These are phyloP conservation scores for Saccharomycopsis babjevae DNA, from an alignment of 805 yeast genomes.

Conservation along the genomic window DNA sequence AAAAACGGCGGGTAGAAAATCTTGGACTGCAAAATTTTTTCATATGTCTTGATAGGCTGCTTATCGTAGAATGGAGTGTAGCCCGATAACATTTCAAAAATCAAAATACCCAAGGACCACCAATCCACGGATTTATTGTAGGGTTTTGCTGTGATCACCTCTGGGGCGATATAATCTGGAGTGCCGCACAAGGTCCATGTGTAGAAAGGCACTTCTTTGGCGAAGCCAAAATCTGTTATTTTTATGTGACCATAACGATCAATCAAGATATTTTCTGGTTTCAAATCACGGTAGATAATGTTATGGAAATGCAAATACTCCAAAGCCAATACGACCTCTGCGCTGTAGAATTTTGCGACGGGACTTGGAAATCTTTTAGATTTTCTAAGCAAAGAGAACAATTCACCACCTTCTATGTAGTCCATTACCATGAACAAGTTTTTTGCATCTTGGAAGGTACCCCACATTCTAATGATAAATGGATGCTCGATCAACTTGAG, in stretches of 20 bases:
- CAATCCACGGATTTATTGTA: slow-evolving; percentile 93
- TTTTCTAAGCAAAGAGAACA: slow-evolving; percentile 74
- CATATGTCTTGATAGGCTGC: slow-evolving; percentile 90
- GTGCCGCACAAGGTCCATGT: slow-evolving; percentile 94
- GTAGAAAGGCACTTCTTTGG: slow-evolving; percentile 84
- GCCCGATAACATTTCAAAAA: slow-evolving; percentile 91
- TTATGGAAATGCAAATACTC: slow-evolving; percentile 81
- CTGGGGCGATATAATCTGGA: slow-evolving; percentile 95
- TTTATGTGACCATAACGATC: slow-evolving; percentile 88
- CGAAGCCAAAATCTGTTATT: slow-evolving; percentile 90
- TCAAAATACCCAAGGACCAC: slow-evolving; percentile 93
- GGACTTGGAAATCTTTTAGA: slow-evolving; percentile 91
- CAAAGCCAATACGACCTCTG: slow-evolving; percentile 76
- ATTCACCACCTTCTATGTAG: slow-evolving; percentile 92
- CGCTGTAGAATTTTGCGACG: slow-evolving; percentile 93
- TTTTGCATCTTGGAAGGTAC: slow-evolving; percentile 82
- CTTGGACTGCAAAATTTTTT: slow-evolving; percentile 75
- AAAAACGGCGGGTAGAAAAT: slow-evolving; percentile 70
- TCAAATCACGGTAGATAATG: slow-evolving; percentile 83
- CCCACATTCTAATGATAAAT: slow-evolving; percentile 90
- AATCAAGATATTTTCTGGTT: slow-evolving; percentile 84
- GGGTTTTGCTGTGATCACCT: slow-evolving; percentile 86
- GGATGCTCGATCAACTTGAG: slow-evolving; percentile 82
- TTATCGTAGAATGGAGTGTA: slow-evolving; percentile 91
- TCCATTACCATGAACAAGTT: slow-evolving; percentile 93